Evolutionary conservation across 495 filamentous ascomycete species (phyloP), one percentile per base, ranked within the genome.

Genomic region (Penicillium pancosmium): DNA sequence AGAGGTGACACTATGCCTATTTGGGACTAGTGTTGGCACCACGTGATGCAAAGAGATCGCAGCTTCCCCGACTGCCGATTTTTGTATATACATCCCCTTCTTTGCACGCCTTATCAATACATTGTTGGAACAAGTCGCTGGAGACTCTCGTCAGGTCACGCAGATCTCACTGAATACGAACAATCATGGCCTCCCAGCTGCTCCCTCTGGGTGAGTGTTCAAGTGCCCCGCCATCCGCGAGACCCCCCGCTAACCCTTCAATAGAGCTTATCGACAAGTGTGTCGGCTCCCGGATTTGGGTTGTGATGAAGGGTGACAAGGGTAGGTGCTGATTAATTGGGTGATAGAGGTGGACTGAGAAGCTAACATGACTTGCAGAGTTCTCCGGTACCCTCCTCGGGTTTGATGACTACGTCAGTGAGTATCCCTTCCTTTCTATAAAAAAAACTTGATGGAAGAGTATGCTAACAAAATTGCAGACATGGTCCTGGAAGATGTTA

Each of bases 361-460:
- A 16, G 15, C 38, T 2, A 48, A 25, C 18, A 25, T 15, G 41
- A 35, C 12, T 35, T 27, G 3, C 63, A 98, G 94, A 98, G 71
- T 98, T 98, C 77, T 87, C 89, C 54, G 94, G 94, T 41, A 97
- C 91, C 6, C 79, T 98, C 21, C 82, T 96, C 35, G 94, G 94
- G 3, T 98, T 97, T 66, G 94, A 98, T 73, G 94, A 98, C 83
- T 98, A 97, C 78, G 94, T 98, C 81, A 98, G 92, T 97, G 86
- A 77, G 93, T 96, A 67, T 53, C 33, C 60, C 25, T 27, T 56
- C 8, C 55, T 55, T 33, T 31, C 50, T 7, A 19, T 9, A 2
- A 41, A 23, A 43, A 51, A 13, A 13, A 16, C 13, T 19, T 33
- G 9, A 15, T 35, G 38, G 23, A 38, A n/a, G 15, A 38, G 15